Conservation (phyloP, 495 filamentous ascomycete species). For the Penicillium paxilli region DNA sequence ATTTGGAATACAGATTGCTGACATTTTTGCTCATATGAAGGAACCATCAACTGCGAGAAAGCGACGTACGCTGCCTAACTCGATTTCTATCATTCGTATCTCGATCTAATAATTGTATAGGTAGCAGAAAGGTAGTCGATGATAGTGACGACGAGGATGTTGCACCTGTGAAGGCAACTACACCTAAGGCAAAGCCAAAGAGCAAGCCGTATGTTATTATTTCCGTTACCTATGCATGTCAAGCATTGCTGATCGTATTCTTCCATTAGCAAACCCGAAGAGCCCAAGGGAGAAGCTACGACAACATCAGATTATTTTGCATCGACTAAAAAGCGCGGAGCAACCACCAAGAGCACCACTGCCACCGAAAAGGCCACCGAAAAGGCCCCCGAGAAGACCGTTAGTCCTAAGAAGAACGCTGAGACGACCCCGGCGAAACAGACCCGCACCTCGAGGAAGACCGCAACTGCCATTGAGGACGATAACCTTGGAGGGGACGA, state of each 20-base stretch:
- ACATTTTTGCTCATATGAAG: conserved; percentile 20
- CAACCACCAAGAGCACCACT: conserved; percentile 29
- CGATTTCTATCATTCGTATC: neutral
- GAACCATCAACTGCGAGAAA: conserved; percentile 35
- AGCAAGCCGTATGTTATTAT: conserved; percentile 36
- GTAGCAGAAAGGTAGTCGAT: conserved; percentile 69
- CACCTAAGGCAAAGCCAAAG: conserved; percentile 45
- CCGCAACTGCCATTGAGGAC: conserved; percentile 44
- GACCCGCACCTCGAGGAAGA: conserved; percentile 29
- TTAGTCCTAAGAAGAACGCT: conserved; percentile 28
- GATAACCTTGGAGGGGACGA: conserved; percentile 72
- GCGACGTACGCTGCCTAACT: conserved; percentile 33
- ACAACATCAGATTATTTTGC: conserved; percentile 63
- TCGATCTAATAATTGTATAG: conserved; percentile 34
- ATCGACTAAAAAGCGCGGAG: conserved; percentile 52
- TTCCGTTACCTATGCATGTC: neutral
- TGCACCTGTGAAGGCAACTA: conserved; percentile 31
- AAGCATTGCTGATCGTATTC: neutral
- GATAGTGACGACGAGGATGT: conserved; percentile 74
- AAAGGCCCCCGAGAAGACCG: conserved; percentile 16
- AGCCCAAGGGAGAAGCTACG: conserved; percentile 51
- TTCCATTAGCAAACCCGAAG: conserved; percentile 41
- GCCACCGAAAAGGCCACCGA: conserved; percentile 3
- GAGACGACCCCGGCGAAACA: conserved; percentile 30
- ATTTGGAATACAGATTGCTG: conserved; percentile 3